Evolutionary conservation across 2,329 filamentous ascomycete species (phyloP).

Genomic region (Venturia oleaginea): DNA sequence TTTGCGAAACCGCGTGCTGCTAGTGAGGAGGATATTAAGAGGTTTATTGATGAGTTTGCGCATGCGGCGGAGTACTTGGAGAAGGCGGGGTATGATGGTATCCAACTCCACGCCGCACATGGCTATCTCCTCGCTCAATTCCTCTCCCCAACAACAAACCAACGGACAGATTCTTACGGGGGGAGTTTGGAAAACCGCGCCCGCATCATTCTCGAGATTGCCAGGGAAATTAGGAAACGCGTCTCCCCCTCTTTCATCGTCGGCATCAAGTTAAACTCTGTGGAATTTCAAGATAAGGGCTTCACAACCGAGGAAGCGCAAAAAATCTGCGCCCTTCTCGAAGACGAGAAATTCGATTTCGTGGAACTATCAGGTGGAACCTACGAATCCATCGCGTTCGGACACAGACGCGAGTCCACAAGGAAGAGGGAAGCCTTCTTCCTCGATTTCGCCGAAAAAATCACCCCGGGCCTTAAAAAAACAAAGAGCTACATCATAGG

Average conservation of each 20-base stretch:
- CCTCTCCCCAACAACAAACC: constrained; percentile 58
- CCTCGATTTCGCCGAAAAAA: constrained; percentile 48
- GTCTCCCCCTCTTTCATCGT: constrained; percentile 33
- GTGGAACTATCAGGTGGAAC: constrained; percentile 54
- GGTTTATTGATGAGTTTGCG: constrained; percentile 51
- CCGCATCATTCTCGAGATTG: constrained; percentile 55
- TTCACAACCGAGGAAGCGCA: constrained; percentile 43
- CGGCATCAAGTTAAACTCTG: constrained; percentile 51
- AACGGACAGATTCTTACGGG: constrained; percentile 58
- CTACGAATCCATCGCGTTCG: constrained; percentile 46
- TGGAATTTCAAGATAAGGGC: constrained; percentile 46
- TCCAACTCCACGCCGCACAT: constrained; percentile 74
- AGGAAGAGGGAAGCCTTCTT: constrained; percentile 51
- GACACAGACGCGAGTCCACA: constrained; percentile 45
- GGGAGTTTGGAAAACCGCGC: constrained; percentile 63
- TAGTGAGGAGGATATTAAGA: constrained; percentile 31
- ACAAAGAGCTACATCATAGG: constrained; percentile 53
- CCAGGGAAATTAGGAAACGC: constrained; percentile 28
- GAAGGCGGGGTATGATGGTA: constrained; percentile 61
- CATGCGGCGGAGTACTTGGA: constrained; percentile 54
- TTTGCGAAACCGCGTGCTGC: constrained; percentile 29
- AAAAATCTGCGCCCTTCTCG: constrained; percentile 39
- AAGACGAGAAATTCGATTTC: constrained; percentile 44
- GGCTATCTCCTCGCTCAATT: constrained; percentile 68
- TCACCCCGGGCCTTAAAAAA: constrained; percentile 39